Base-by-base conservation (phyloP, 75 land plant species). In the Chamaecyparis obtusa region DNA sequence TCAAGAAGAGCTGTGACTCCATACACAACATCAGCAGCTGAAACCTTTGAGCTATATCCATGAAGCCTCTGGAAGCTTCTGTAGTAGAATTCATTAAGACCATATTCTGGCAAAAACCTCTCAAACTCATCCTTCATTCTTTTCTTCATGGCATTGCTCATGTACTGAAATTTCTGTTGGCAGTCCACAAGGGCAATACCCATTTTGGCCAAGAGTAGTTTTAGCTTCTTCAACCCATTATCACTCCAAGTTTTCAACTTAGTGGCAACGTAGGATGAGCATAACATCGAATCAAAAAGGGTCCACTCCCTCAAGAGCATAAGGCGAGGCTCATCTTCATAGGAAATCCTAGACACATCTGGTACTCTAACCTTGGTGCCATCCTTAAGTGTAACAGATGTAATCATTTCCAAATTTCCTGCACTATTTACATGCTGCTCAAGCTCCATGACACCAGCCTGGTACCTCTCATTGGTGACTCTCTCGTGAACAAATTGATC, bases 181-280 rank as follows among this genome's bases (percentile, higher is more conserved):
- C 98, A 95, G 71, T 97, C 99, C 10, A 93, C 93, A 13, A 95
- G 92, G 1, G 99, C 90, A 88, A 97, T 94, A 1, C 98, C 99
- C 99, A 97, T 97, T 37, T 92, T 88, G 2, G 99, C 98, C 5
- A 97, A 88, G 69, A 96, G 90, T 21, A 97, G 93, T 86, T 93
- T 94, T 90, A 97, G 88, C 82, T 92, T 95, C 86, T 96, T 95
- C 91, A 96, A 76, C 13, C 99, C 99, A 64, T 90, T 94, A 55
- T 97, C 99, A 83, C 95, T 96, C 99, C 99, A 97, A 16, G 99
- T 96, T 91, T 95, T 97, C 88, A 97, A 41, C 87, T 97, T 97
- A 74, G 98, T 92, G 0, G 98, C 99, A 41, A 94, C 93, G 67
- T 95, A 97, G 5, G 98, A 95, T 21, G 99, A 97, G 83, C 93